Conservation (phyloP, 2,329 filamentous ascomycete species). For the Lojkania enalia region DNA sequence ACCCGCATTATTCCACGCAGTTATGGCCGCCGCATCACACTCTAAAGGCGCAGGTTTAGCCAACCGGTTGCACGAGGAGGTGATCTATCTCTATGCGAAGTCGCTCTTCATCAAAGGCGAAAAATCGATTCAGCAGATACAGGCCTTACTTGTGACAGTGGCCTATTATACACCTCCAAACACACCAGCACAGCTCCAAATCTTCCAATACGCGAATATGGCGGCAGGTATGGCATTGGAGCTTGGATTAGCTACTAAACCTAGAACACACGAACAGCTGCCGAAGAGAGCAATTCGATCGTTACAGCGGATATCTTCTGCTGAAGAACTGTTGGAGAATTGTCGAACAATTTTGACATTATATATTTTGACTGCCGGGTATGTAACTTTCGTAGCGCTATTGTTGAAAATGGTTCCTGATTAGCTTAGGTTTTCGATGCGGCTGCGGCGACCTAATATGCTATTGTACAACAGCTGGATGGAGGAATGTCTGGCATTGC, state of each 20-base stretch:
- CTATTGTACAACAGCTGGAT: conserved; percentile 43
- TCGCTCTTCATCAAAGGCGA: conserved; percentile 42
- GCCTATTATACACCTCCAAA: conserved; percentile 41
- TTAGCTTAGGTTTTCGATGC: conserved; percentile 31
- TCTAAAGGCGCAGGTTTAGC: conserved; percentile 36
- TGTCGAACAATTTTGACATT: conserved; percentile 38
- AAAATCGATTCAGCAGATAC: conserved; percentile 41
- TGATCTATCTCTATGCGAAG: conserved; percentile 38
- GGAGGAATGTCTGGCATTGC: conserved; percentile 36
- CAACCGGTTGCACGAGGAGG: conserved; percentile 38
- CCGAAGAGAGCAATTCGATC: conserved; percentile 38
- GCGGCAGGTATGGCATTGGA: conserved; percentile 43
- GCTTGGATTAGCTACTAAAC: conserved; percentile 41
- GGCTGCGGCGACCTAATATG: conserved; percentile 39
- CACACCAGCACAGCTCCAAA: conserved; percentile 35
- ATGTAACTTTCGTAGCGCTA: background rate
- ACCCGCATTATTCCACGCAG: conserved; percentile 40
- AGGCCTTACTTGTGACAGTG: conserved; percentile 40
- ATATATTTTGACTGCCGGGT: conserved; percentile 39
- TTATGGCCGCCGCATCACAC: conserved; percentile 43
- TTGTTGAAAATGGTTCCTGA: conserved; percentile 6
- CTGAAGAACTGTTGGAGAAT: conserved; percentile 40
- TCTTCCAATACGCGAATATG: conserved; percentile 42
- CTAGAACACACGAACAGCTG: conserved; percentile 43
- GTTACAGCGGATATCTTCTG: conserved; percentile 39